phyloP scores from a whole-genome alignment of 2,329 filamentous ascomycete genomes.

The Allantophomopsis cytisporea region DNA sequence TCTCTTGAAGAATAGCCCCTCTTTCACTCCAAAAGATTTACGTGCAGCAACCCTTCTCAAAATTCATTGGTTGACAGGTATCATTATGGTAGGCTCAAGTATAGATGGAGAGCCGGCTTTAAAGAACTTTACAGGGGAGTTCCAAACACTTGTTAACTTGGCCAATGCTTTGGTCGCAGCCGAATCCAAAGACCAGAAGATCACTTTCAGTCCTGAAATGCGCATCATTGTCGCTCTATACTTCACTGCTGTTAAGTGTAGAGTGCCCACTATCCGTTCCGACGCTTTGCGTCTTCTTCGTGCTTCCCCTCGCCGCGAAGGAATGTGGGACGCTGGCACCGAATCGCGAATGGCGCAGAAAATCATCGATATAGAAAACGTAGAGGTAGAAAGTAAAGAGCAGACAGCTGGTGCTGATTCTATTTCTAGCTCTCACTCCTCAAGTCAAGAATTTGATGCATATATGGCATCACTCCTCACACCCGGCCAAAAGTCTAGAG shows the following conservation, averaged over 20 bases:
- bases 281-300: constrained; percentile 12
- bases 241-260: constrained; percentile 11
- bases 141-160: constrained; percentile 6
- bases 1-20: constrained; percentile 8
- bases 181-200: constrained; percentile 10
- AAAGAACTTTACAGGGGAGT: not conserved
- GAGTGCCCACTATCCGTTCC: constrained; percentile 3
- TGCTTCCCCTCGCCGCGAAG: constrained; percentile 13
- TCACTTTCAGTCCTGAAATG: constrained; percentile 13
- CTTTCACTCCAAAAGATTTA: constrained; percentile 11
- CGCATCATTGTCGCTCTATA: constrained; percentile 16
- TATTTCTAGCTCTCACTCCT: too few relatives aligned
- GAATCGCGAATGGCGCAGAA: constrained; percentile 8
- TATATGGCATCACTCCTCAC: too few relatives aligned
- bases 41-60: constrained; percentile 16
- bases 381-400: too few relatives aligned
- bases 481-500: too few relatives aligned
- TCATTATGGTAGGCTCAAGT: constrained; percentile 8
- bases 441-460: too few relatives aligned
- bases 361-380: constrained; percentile 12
- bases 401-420: too few relatives aligned
- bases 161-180: constrained; percentile 12
- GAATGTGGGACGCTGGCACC: constrained; percentile 16
- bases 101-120: not conserved
- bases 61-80: constrained; percentile 11